These are phyloP conservation scores for Tolypocladium ovalisporum DNA, from an alignment of 2,329 filamentous ascomycete genomes.

Conservation along the genomic window DNA sequence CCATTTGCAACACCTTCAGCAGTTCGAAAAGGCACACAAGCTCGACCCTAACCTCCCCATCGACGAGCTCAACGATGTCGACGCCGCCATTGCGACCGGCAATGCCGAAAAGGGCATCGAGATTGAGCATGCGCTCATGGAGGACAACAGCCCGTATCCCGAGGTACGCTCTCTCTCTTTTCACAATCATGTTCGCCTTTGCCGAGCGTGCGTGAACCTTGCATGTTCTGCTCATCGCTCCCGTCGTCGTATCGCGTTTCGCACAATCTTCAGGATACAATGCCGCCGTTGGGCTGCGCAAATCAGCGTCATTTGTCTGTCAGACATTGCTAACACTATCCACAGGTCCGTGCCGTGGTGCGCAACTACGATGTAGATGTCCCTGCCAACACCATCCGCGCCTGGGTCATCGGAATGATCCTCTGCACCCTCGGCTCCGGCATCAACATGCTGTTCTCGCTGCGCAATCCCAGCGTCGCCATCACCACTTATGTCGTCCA, in stretches of 20 bases:
- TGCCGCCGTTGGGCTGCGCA: background rate
- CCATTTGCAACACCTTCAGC: constrained; percentile 35
- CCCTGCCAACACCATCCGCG: constrained; percentile 53
- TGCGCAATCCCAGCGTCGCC: constrained; percentile 46
- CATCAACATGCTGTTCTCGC: constrained; percentile 50
- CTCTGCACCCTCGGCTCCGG: constrained; percentile 52
- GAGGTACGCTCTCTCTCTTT: constrained; percentile 33
- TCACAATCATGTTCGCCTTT: background rate
- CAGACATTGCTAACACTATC: background rate
- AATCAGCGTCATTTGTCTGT: background rate
- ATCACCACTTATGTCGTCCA: constrained; percentile 54
- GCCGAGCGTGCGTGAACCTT: background rate
- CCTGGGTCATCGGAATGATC: constrained; percentile 51
- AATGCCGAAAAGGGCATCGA: constrained; percentile 45
- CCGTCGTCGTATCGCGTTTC: background rate
- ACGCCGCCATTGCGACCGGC: constrained; percentile 41
- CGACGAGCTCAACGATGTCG: constrained; percentile 49
- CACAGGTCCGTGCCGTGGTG: constrained; percentile 53
- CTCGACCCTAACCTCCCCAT: constrained; percentile 57
- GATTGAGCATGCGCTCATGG: constrained; percentile 46
- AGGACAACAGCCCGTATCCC: constrained; percentile 57
- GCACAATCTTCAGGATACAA: background rate
- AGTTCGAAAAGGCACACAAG: constrained; percentile 49
- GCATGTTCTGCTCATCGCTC: background rate
- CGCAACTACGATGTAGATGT: constrained; percentile 54